Conservation (phyloP, 768 basidiomycete genomes). For the Mycena olivaceomarginata region DNA sequence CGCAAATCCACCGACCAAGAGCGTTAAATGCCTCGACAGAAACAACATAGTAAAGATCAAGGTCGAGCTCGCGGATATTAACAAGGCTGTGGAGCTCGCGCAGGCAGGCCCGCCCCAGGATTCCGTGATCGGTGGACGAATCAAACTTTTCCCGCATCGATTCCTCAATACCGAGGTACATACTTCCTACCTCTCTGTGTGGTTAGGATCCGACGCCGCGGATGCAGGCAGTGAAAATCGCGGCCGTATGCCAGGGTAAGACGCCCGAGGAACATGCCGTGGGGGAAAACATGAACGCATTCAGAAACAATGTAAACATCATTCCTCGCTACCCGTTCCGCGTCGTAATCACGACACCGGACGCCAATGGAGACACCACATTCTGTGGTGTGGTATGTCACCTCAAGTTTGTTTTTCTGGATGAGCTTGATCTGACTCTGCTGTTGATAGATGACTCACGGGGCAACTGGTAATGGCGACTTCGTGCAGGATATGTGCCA, state of each 20-base stretch:
- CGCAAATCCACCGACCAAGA: slow-evolving; percentile 26
- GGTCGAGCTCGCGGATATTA: slow-evolving; percentile 25
- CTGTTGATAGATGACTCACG: no score
- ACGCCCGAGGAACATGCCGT: slow-evolving; percentile 40
- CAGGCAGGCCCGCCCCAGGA: slow-evolving; percentile 33
- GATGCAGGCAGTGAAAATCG: slow-evolving; percentile 28
- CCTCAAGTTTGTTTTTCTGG: no score
- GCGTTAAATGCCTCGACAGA: slow-evolving; percentile 26
- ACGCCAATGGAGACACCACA: no score
- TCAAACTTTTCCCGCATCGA: slow-evolving; percentile 35
- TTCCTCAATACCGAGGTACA: slow-evolving; percentile 34
- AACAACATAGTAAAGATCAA: slow-evolving; percentile 2
- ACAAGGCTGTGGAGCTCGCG: slow-evolving; percentile 29
- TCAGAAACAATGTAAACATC: slow-evolving; percentile 37
- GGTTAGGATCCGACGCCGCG: not conserved
- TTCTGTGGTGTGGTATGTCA: no score
- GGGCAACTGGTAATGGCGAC: not conserved
- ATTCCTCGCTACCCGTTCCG: slow-evolving; percentile 38
- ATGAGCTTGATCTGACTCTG: no score
- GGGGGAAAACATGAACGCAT: slow-evolving; percentile 35
- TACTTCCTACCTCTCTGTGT: not conserved
- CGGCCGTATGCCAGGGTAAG: slow-evolving; percentile 32
- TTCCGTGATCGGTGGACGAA: not conserved
- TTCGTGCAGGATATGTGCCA: not conserved
- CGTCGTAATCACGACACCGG: no score